Evolutionary conservation across 441 rosid genomes (phyloP).

Genomic region (Brassica balearica): DNA sequence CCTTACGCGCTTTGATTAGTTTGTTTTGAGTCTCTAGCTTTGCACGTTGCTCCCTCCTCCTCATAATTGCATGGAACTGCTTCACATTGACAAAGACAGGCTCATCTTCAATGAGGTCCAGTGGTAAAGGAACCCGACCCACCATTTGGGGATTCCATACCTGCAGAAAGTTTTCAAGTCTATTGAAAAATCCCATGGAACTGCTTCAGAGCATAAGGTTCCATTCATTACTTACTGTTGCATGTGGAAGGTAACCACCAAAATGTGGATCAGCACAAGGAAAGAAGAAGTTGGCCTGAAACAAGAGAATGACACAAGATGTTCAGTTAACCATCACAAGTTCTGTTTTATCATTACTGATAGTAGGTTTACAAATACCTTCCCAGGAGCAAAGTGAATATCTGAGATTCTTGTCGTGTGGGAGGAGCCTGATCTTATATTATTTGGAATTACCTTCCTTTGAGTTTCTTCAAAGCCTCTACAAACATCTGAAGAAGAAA

Average conservation of each 20-base stretch:
- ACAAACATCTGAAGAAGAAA: not conserved
- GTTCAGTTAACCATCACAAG: not conserved
- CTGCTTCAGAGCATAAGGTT: too few relatives aligned
- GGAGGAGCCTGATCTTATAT: not conserved
- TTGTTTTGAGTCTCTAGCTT: conserved; percentile 78
- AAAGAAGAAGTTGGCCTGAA: not conserved
- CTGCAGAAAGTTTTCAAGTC: conserved; percentile 14
- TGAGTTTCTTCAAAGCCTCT: not conserved
- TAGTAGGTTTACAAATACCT: not conserved
- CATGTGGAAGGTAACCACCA: not conserved
- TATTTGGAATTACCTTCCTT: not conserved
- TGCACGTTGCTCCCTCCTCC: conserved; percentile 77
- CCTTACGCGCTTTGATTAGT: conserved; percentile 46
- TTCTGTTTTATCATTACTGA: not conserved
- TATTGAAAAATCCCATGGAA: not conserved
- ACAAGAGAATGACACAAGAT: not conserved
- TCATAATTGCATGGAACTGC: conserved; percentile 76
- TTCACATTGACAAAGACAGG: conserved; percentile 78
- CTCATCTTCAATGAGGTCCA: conserved; percentile 52
- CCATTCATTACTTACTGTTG: not conserved
- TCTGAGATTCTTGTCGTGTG: not conserved
- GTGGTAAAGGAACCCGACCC: conserved; percentile 72
- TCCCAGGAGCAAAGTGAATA: not conserved
- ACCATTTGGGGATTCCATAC: conserved; percentile 47
- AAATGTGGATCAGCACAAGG: not conserved